Conservation (phyloP, 2,329 filamentous ascomycete species). For the Apiospora sp. region DNA sequence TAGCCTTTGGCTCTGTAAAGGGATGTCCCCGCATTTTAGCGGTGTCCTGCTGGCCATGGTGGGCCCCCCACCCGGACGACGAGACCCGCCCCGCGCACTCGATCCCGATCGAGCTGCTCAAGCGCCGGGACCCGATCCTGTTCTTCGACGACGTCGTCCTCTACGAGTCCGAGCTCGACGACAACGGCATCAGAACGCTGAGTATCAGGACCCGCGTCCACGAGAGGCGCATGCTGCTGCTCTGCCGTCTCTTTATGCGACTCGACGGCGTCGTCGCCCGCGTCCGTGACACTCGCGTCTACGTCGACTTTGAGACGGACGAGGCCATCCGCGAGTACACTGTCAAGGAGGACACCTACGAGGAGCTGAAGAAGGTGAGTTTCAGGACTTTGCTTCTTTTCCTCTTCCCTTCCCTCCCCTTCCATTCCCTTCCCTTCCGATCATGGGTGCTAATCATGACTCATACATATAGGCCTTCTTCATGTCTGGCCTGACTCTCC, state of each 20-base stretch:
- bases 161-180: slow-evolving; percentile 96
- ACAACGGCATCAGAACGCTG: slow-evolving; percentile 92
- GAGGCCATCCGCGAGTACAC: slow-evolving; percentile 90
- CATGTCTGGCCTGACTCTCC: slow-evolving; percentile 49
- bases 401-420: background rate
- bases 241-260: slow-evolving; percentile 89
- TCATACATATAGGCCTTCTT: slow-evolving; percentile 46
- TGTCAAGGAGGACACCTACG: slow-evolving; percentile 83
- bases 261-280: slow-evolving; percentile 89
- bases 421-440: slow-evolving; percentile 5
- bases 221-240: slow-evolving; percentile 83
- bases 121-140: slow-evolving; percentile 88
- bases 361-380: slow-evolving; percentile 74
- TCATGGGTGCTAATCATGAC: background rate
- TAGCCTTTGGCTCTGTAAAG: too few species aligned
- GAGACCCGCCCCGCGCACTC: slow-evolving; percentile 45
- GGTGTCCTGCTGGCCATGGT: background rate
- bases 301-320: slow-evolving; percentile 83
- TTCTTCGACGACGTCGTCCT: slow-evolving; percentile 97
- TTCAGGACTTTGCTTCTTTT: too few species aligned
- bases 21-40: too few species aligned
- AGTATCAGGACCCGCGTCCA: slow-evolving; percentile 94
- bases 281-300: slow-evolving; percentile 88
- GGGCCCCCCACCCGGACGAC: slow-evolving; percentile 27
- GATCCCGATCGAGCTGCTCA: slow-evolving; percentile 88